Evolutionary conservation across 2,329 filamentous ascomycete genomes (phyloP).

Genomic region (Trichoderma arundinaceum): DNA sequence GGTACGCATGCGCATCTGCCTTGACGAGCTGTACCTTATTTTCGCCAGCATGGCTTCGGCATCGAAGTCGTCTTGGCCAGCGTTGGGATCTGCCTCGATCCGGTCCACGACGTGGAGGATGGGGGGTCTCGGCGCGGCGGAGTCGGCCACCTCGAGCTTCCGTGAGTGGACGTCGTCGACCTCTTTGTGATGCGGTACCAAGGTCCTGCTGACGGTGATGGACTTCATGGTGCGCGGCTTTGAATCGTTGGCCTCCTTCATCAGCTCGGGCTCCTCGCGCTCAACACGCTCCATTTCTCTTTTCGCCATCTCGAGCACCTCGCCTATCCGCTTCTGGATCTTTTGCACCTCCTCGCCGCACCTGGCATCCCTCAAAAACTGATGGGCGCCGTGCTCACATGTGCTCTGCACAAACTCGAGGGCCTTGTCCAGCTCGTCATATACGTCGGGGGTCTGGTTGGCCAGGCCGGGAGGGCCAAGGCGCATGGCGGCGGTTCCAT

Average conservation of each 20-base stretch:
- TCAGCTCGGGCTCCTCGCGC: conserved; percentile 57
- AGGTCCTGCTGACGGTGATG: conserved; percentile 59
- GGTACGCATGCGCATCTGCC: conserved; percentile 45
- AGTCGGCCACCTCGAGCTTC: conserved; percentile 36
- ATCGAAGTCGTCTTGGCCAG: conserved; percentile 52
- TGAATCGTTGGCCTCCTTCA: conserved; percentile 47
- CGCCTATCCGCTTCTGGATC: conserved; percentile 67
- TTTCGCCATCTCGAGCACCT: conserved; percentile 66
- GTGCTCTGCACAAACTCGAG: conserved; percentile 80
- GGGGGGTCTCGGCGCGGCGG: conserved; percentile 33
- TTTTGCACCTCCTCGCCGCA: conserved; percentile 77
- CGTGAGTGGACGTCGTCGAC: conserved; percentile 37
- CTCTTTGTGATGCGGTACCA: conserved; percentile 42
- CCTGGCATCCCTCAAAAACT: conserved; percentile 85
- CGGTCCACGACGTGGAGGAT: conserved; percentile 34
- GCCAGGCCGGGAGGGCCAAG: conserved; percentile 37
- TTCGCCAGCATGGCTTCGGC: conserved; percentile 47
- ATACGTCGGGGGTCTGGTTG: conserved; percentile 54
- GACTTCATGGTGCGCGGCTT: conserved; percentile 58
- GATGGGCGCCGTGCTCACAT: conserved; percentile 86
- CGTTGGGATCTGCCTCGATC: conserved; percentile 44
- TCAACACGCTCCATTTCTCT: conserved; percentile 63
- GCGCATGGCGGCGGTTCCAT: conserved; percentile 40
- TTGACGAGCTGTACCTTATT: conserved; percentile 52
- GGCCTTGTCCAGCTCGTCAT: conserved; percentile 76